Evolutionary conservation across 495 filamentous ascomycete genomes (phyloP).

Genomic region (Cercophora scortea): DNA sequence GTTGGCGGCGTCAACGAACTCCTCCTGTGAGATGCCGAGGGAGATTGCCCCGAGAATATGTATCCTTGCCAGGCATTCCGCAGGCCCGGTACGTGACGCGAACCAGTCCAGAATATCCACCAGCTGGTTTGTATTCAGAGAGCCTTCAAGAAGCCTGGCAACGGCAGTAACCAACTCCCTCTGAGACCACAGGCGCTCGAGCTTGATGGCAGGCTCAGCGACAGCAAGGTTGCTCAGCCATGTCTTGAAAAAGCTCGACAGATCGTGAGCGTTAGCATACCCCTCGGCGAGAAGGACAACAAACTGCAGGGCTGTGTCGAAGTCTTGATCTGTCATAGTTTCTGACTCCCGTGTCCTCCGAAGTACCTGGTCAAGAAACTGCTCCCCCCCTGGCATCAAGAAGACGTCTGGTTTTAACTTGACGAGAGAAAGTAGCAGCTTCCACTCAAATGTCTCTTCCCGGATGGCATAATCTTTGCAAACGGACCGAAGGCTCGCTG

Average conservation of each 20-base stretch:
- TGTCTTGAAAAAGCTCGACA: conserved; percentile 55
- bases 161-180: conserved; percentile 44
- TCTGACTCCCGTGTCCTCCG: conserved; percentile 16
- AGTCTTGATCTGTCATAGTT: conserved; percentile 3
- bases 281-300: conserved; percentile 53
- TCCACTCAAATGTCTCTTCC: conserved; percentile 47
- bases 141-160: conserved; percentile 30
- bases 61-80: conserved; percentile 21
- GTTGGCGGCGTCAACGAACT: conserved; percentile 28
- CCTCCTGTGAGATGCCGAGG: conserved; percentile 35
- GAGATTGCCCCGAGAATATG: conserved; percentile 43
- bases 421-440: conserved; percentile 50
- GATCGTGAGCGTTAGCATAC: conserved; percentile 56
- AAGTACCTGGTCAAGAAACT: conserved; percentile 26
- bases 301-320: conserved; percentile 20
- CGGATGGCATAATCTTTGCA: conserved; percentile 33
- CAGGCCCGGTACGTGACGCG: conserved; percentile 13
- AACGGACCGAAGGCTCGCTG: conserved; percentile 27
- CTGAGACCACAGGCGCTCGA: conserved; percentile 54
- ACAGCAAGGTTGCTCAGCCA: conserved; percentile 57
- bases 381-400: conserved; percentile 31
- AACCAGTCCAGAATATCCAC: conserved; percentile 36
- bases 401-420: conserved; percentile 65
- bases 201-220: conserved; percentile 26
- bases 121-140: conserved; percentile 41